A percentile compares a stretch with the other conserved stretches of the same genome.
These are phyloP conservation scores for Cyclotella baltica DNA, from an alignment of 108 stramenopile species.

Conservation along the genomic window DNA sequence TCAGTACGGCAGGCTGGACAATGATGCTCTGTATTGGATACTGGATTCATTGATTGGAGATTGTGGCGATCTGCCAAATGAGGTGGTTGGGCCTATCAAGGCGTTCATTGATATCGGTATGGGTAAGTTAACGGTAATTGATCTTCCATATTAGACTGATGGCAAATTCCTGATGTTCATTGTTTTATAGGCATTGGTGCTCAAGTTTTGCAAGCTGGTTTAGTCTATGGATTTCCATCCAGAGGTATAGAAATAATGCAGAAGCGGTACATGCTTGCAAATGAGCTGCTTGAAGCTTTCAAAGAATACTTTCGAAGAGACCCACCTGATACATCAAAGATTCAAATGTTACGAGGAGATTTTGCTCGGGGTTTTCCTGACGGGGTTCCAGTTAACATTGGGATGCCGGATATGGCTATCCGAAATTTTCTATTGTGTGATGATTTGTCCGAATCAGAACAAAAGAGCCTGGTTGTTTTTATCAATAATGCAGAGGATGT, in stretches of 20 bases:
- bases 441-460: not conserved
- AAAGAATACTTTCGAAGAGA: not conserved
- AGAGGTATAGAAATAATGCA: slow-evolving; percentile 14
- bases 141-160: not conserved
- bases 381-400: not conserved
- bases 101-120: not conserved
- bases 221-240: not conserved
- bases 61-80: not conserved
- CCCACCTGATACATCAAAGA: slow-evolving; percentile 4
- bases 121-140: not conserved
- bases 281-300: not conserved
- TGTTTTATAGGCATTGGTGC: slow-evolving; percentile 4
- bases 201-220: slow-evolving; percentile 18
- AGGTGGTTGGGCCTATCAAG: not conserved
- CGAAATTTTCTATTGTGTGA: slow-evolving; percentile 7
- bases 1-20: slow-evolving; percentile 10
- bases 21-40: not conserved
- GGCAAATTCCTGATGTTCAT: not conserved
- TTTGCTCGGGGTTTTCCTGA: slow-evolving; percentile 1
- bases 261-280: not conserved
- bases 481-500: slow-evolving; percentile 7
- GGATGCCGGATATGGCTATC: not conserved
- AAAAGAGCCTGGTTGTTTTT: slow-evolving; percentile 11
- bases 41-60: not conserved
- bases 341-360: slow-evolving; percentile 5